phyloP scores from a whole-genome alignment of 257 asterid genomes.

The Capsicum chinense region DNA sequence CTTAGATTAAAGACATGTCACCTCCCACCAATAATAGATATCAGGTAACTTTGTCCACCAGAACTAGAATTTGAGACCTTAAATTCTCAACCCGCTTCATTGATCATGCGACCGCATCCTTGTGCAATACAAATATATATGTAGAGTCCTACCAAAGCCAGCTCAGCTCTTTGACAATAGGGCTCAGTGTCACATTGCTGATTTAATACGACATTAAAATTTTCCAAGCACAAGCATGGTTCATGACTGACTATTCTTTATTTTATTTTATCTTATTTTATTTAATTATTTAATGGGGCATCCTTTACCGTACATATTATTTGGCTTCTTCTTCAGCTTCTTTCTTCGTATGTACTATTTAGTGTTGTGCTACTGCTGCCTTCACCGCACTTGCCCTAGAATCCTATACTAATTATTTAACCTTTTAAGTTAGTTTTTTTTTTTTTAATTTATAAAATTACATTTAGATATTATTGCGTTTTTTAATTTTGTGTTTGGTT shows the following conservation, averaged over 20 bases:
- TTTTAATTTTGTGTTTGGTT: no score
- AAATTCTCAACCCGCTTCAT: no score
- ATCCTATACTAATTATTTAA: neutral
- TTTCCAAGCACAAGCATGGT: neutral
- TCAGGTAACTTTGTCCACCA: no score
- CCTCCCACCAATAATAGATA: no score
- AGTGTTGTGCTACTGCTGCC: neutral
- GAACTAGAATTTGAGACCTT: no score
- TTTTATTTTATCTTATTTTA: neutral
- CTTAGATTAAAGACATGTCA: no score
- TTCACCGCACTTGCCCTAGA: neutral
- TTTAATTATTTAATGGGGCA: neutral
- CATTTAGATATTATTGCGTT: no score
- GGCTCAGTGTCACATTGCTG: neutral
- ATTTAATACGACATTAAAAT: neutral
- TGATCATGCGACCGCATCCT: no score
- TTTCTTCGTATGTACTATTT: neutral
- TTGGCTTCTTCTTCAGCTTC: constrained; percentile 19
- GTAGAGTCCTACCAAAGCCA: neutral
- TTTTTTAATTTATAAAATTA: neutral
- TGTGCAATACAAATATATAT: neutral
- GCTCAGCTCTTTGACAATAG: neutral
- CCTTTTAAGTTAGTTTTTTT: neutral
- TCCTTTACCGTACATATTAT: constrained; percentile 24
- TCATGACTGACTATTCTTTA: neutral